Evolutionary conservation across 2,329 filamentous ascomycete genomes (phyloP).

Genomic region (Colletotrichum viniferum): DNA sequence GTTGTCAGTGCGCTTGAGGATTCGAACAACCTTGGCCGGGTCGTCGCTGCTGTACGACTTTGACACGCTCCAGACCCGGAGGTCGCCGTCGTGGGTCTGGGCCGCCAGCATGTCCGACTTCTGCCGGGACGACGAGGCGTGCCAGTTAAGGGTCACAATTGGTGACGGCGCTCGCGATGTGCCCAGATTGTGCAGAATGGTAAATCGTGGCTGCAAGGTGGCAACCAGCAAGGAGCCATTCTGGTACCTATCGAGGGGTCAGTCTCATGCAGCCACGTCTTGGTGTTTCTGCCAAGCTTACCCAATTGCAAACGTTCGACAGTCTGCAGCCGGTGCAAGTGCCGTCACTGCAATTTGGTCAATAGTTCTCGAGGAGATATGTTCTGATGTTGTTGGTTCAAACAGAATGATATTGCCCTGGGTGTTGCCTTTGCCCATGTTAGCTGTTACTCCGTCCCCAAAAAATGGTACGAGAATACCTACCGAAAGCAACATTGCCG

Average conservation of each 20-base stretch:
- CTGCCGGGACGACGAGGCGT: constrained; percentile 93
- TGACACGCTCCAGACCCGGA: constrained; percentile 95
- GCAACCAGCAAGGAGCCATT: constrained; percentile 94
- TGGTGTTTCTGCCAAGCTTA: constrained; percentile 44
- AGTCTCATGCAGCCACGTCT: neutral
- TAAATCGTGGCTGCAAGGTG: constrained; percentile 88
- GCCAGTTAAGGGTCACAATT: constrained; percentile 88
- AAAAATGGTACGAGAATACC: constrained; percentile 32
- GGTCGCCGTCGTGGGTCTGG: constrained; percentile 88
- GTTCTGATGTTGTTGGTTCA: constrained; percentile 90
- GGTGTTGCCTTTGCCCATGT: constrained; percentile 70
- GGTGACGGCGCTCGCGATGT: constrained; percentile 85
- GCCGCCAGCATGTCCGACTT: constrained; percentile 98
- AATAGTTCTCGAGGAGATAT: constrained; percentile 88
- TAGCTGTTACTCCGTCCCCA: constrained; percentile 24
- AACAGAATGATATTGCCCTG: constrained; percentile 95
- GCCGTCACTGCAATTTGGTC: constrained; percentile 94
- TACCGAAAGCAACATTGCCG: constrained; percentile 96
- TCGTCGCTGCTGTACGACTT: constrained; percentile 76
- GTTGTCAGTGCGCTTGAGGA: constrained; percentile 80
- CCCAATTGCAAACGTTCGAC: constrained; percentile 95
- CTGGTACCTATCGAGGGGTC: constrained; percentile 69
- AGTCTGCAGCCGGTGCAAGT: constrained; percentile 86
- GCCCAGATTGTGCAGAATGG: constrained; percentile 89
- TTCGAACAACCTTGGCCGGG: constrained; percentile 84